A percentile compares a stretch with the other conserved stretches of the same genome.
Conservation (phyloP, 257 asterid genomes). For the Leptodermis oblonga region DNA sequence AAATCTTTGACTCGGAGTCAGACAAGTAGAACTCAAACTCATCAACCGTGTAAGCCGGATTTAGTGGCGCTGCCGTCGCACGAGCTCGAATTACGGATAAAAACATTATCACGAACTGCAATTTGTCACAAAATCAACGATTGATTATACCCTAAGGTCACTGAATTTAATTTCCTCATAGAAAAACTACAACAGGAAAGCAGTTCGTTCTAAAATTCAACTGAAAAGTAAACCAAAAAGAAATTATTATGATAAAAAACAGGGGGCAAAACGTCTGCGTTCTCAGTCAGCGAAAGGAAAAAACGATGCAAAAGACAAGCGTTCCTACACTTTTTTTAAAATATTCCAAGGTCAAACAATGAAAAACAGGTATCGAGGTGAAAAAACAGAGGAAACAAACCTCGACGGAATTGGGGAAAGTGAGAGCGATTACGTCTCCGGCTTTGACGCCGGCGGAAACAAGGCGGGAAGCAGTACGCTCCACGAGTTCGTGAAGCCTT, state of each 20-base stretch:
- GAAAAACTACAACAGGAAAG: background rate
- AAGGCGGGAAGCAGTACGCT: slow-evolving; percentile 66
- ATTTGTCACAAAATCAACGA: slow-evolving; percentile 12
- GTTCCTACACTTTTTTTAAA: background rate
- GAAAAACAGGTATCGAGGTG: background rate
- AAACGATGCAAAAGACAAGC: background rate
- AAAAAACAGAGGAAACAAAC: slow-evolving; percentile 24
- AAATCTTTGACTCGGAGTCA: slow-evolving; percentile 76
- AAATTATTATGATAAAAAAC: background rate
- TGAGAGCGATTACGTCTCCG: slow-evolving; percentile 83
- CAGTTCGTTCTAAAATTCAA: background rate
- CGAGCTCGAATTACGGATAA: slow-evolving; percentile 77
- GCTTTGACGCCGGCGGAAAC: slow-evolving; percentile 72
- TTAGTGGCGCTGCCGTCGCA: slow-evolving; percentile 95
- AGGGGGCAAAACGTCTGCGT: no score
- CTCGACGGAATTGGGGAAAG: slow-evolving; percentile 91
- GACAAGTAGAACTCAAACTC: slow-evolving; percentile 89
- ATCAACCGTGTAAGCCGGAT: slow-evolving; percentile 93
- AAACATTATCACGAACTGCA: slow-evolving; percentile 80
- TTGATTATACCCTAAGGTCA: background rate
- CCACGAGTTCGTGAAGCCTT: slow-evolving; percentile 50
- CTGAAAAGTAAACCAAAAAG: background rate
- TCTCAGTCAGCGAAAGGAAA: no score
- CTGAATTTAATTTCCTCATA: background rate
- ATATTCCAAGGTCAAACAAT: background rate